phyloP scores from a whole-genome alignment of 371 early-diverging fungal genomes.

The Mortierella sp. region DNA sequence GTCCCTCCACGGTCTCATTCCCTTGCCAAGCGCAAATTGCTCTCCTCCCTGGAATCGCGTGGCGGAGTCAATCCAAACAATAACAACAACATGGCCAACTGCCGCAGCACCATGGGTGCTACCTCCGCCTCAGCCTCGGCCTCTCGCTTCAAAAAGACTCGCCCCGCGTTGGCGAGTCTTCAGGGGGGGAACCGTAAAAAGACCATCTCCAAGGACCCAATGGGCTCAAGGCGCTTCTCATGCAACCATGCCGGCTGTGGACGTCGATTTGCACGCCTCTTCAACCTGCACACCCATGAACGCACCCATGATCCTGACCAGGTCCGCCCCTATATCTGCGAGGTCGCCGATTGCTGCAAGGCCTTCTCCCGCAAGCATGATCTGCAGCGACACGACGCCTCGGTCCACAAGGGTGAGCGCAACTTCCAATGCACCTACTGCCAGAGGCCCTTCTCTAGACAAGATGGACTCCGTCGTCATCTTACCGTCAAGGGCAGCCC shows the following conservation, averaged over 20 bases:
- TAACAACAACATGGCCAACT: neutral
- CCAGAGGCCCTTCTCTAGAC: conserved; percentile 69
- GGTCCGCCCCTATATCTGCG: conserved; percentile 66
- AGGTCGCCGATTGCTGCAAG: conserved; percentile 24
- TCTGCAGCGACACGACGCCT: conserved; percentile 52
- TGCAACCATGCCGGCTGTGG: conserved; percentile 61
- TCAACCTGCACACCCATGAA: conserved; percentile 77
- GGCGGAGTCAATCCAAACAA: neutral
- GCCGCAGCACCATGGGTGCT: no score
- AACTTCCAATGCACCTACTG: conserved; percentile 67
- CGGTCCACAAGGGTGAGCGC: conserved; percentile 64
- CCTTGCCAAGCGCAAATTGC: conserved; percentile 25
- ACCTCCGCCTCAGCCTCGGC: neutral
- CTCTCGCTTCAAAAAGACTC: conserved; percentile 28
- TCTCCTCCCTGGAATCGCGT: conserved; percentile 1
- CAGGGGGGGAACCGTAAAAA: conserved; percentile 28
- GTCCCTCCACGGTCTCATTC: conserved; percentile 13
- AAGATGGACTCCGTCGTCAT: conserved; percentile 73
- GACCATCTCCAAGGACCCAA: neutral
- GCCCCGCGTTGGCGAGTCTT: conserved; percentile 41
- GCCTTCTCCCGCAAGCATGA: conserved; percentile 58
- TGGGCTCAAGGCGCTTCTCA: conserved; percentile 43
- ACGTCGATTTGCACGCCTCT: conserved; percentile 70
- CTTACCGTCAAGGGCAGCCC: no score
- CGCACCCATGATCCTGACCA: conserved; percentile 75